Conservation (phyloP, 2,329 filamentous ascomycete genomes). For the Aureobasidium sp. region DNA sequence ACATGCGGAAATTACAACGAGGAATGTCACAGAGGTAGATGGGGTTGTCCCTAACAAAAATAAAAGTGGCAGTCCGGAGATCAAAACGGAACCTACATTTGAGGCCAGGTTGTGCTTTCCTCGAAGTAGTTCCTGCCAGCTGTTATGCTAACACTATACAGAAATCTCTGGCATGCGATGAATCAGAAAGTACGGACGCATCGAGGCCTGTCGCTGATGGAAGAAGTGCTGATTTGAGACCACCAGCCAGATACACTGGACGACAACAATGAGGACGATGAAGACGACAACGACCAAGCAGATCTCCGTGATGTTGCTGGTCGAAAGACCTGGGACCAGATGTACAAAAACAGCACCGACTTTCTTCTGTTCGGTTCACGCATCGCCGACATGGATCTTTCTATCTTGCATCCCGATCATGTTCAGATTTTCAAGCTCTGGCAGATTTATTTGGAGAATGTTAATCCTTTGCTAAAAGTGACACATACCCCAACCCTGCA, state of each 20-base stretch:
- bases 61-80: constrained; percentile 1
- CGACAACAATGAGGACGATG: constrained; percentile 4
- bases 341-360: constrained; percentile 36
- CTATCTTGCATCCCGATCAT: constrained; percentile 53
- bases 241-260: constrained; percentile 23
- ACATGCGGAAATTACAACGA: too few relatives aligned
- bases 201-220: background rate
- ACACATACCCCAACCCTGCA: constrained; percentile 67
- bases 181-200: constrained; percentile 33
- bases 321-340: constrained; percentile 42
- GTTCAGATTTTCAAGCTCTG: constrained; percentile 64
- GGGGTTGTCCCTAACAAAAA: background rate
- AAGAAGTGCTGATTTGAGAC: constrained; percentile 21
- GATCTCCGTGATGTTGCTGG: constrained; percentile 34
- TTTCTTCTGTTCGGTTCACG: constrained; percentile 48
- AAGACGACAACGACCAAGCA: constrained; percentile 20
- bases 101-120: constrained; percentile 10
- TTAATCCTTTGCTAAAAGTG: constrained; percentile 66
- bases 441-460: constrained; percentile 66
- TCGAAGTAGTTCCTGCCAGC: too few relatives aligned
- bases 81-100: constrained; percentile 21
- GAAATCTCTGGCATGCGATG: constrained; percentile 43
- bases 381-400: constrained; percentile 37
- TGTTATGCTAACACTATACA: too few relatives aligned
- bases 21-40: background rate